Conservation (phyloP, 2,329 filamentous ascomycete genomes). For the Nothopassalora personata region DNA sequence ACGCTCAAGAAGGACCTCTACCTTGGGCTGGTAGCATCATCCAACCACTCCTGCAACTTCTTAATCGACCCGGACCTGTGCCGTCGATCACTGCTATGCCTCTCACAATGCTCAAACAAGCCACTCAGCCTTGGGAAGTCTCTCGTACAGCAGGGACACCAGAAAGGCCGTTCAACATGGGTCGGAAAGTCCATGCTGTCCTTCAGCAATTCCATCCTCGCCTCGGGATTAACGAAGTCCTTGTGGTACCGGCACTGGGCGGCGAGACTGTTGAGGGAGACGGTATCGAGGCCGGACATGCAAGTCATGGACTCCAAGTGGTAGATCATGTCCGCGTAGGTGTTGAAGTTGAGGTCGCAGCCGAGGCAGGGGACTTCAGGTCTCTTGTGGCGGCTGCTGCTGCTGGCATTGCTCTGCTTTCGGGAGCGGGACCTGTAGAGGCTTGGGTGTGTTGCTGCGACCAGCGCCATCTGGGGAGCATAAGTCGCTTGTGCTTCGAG, state of each 20-base stretch:
- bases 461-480: background rate
- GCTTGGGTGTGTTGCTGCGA: background rate
- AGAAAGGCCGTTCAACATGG: constrained; percentile 1
- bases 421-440: background rate
- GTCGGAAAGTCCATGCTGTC: background rate
- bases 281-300: constrained; percentile 4
- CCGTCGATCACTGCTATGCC: background rate
- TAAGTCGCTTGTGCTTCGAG: background rate
- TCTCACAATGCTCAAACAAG: constrained; percentile 2
- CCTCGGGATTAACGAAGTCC: constrained; percentile 2
- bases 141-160: background rate
- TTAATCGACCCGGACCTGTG: background rate
- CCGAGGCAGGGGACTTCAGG: background rate
- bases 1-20: background rate
- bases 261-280: constrained; percentile 8
- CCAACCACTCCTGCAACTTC: constrained; percentile 1
- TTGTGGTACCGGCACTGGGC: constrained; percentile 14
- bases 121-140: background rate
- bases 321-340: constrained; percentile 15
- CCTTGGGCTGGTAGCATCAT: background rate
- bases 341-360: constrained; percentile 7
- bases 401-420: background rate
- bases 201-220: background rate
- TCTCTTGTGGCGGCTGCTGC: background rate
- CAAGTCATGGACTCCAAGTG: constrained; percentile 12